Conservation (phyloP, 495 filamentous ascomycete genomes). For the Daldinia loculata region DNA sequence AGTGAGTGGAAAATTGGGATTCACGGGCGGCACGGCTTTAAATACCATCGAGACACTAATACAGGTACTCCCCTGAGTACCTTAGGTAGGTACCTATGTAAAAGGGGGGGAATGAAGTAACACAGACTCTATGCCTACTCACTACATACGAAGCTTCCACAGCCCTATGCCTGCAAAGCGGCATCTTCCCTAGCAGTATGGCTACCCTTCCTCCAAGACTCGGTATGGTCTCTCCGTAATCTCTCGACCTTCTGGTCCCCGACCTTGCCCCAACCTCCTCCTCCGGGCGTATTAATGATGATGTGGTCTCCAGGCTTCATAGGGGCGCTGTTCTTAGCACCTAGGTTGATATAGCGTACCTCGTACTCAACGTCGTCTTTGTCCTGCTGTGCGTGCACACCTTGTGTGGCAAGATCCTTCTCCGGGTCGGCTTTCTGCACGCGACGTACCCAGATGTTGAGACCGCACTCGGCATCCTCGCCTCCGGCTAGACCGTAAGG, state of each 20-base stretch:
- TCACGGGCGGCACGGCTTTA: background rate
- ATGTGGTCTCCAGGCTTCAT: constrained; percentile 90
- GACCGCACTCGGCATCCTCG: constrained; percentile 76
- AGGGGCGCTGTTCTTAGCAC: constrained; percentile 90
- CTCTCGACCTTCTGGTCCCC: constrained; percentile 60
- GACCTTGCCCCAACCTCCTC: constrained; percentile 74
- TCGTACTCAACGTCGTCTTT: constrained; percentile 59
- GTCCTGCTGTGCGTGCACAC: constrained; percentile 43
- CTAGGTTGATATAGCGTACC: constrained; percentile 80
- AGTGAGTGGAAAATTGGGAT: background rate
- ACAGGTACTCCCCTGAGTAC: constrained; percentile 3
- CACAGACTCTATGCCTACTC: background rate
- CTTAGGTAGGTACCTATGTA: background rate
- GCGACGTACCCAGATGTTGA: constrained; percentile 87
- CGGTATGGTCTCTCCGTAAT: constrained; percentile 61
- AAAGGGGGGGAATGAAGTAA: constrained; percentile 2
- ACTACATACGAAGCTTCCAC: background rate
- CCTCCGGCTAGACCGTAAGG: constrained; percentile 94
- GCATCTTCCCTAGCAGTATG: constrained; percentile 63
- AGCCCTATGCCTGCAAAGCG: constrained; percentile 57
- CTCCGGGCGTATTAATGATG: constrained; percentile 73
- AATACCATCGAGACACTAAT: background rate
- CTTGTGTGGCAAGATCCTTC: constrained; percentile 49
- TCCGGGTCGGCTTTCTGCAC: constrained; percentile 61
- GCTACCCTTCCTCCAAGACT: constrained; percentile 68